Evolutionary conservation across 2,329 filamentous ascomycete genomes (phyloP), one percentile per base, ranked within the genome.

Genomic region (Clarireedia sp.): DNA sequence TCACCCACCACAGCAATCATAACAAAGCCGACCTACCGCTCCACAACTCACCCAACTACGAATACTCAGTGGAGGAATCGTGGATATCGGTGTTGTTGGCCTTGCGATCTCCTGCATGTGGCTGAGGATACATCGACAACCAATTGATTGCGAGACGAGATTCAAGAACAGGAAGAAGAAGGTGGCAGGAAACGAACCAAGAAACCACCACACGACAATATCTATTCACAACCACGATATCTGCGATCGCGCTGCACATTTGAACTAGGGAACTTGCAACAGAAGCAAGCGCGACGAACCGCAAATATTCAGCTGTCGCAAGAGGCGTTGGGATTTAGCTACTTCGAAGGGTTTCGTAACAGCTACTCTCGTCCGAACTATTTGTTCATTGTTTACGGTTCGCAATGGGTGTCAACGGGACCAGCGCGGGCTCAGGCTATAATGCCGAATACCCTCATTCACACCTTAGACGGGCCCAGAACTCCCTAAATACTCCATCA

Each of bases 401-500:
- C 61, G 62, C 19, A 26, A 69, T 69, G 67, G 64, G 58, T 29
- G 56, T 58, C 46, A 63, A 49, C 54, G 66, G 58, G 41, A 56
- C 57, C 48, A 63, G 48, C 55, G 66, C 66, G 41, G 66, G 67
- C 44, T 33, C 54, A 8, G 26, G 26, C 12, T 55, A 55, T 50
- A 59, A 51, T 57, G 63, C 66, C 37, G 47, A 51, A n/a, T 62
- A 60, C 17, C 58, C 63, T 44, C 59, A 60, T 38, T 53, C 60
- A 41, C 59, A 63, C 54, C 60, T 63, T 36, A 60, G 50, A 44
- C 64, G 63, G 37, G 55, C 61, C 24, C 54, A 61, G 47, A 62
- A 63, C 58, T 50, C 62, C 26, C 48, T 66, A 24, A 65, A 64
- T 56, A 66, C 63, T 43, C 63, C 65, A 19, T 62, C 63, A 52